These are phyloP conservation scores for Catunica adiposa DNA, from an alignment of 2,329 filamentous ascomycete genomes.

Conservation along the genomic window DNA sequence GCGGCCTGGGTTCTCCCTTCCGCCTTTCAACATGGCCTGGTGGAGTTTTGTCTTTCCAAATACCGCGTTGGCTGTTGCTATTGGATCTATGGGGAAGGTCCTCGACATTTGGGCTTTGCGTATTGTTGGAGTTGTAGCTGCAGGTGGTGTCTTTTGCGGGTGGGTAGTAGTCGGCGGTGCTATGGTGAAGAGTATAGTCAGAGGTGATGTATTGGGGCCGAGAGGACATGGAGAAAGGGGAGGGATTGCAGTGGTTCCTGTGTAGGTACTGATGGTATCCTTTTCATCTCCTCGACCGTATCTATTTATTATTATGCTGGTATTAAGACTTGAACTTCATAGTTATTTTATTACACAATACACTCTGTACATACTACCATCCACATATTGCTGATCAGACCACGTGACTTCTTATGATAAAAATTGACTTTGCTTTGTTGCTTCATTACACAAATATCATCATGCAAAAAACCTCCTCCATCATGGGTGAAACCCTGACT, in stretches of 20 bases:
- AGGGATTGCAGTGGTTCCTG: background rate
- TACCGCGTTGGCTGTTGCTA: slow-evolving; percentile 59
- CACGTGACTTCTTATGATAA: no score
- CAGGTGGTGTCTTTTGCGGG: slow-evolving; percentile 44
- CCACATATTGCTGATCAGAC: no score
- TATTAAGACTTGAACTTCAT: no score
- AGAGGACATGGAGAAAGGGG: background rate
- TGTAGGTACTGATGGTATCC: background rate
- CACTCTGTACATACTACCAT: no score
- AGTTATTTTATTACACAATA: no score
- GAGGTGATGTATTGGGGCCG: background rate
- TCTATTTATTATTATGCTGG: no score
- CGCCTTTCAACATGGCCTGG: slow-evolving; percentile 67
- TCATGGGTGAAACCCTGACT: no score
- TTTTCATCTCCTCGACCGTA: no score
- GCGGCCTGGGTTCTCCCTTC: slow-evolving; percentile 37
- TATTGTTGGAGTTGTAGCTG: slow-evolving; percentile 52
- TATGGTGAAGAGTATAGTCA: slow-evolving; percentile 47
- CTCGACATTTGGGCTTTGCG: slow-evolving; percentile 43
- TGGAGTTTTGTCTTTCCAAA: slow-evolving; percentile 73
- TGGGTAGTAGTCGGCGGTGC: slow-evolving; percentile 53
- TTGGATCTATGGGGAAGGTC: slow-evolving; percentile 50
- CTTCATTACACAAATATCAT: no score
- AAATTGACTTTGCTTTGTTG: no score
- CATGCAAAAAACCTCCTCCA: no score